Conservation (phyloP, 1,139 yeast species). For the Nakaseomyces nivariensis region DNA sequence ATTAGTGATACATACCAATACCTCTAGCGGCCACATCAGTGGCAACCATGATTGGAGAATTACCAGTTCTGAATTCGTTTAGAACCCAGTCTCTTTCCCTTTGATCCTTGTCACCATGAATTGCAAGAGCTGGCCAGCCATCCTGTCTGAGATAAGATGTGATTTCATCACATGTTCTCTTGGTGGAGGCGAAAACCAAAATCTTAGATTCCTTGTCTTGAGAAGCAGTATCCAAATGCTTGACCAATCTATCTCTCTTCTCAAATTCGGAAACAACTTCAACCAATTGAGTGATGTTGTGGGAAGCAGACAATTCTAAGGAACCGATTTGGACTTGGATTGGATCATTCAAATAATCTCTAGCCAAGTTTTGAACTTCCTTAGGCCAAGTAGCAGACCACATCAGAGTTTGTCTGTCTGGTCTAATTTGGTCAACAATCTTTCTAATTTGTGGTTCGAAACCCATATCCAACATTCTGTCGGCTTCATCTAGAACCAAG, state of each 20-base stretch:
- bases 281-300: constrained; percentile 86
- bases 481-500: constrained; percentile 94
- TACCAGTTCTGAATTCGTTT: constrained; percentile 82
- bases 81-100: constrained; percentile 98
- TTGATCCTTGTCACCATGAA: constrained; percentile 98
- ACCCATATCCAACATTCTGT: constrained; percentile 95
- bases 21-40: constrained; percentile 99
- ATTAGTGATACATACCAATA: constrained; percentile 73
- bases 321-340: constrained; percentile 97
- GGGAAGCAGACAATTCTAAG: constrained; percentile 90
- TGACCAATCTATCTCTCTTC: constrained; percentile 82
- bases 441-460: constrained; percentile 94
- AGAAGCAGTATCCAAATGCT: constrained; percentile 79
- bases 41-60: constrained; percentile 95
- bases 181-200: constrained; percentile 86
- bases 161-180: constrained; percentile 94
- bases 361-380: constrained; percentile 86
- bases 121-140: constrained; percentile 98
- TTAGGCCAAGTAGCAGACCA: constrained; percentile 99
- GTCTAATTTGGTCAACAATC: constrained; percentile 90
- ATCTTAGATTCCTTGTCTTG: constrained; percentile 67
- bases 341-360: constrained; percentile 84
- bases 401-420: constrained; percentile 96
- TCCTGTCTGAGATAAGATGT: constrained; percentile 87
- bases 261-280: constrained; percentile 88